Conservation (phyloP, 768 basidiomycete species). For the Lactarius sanguifluus region DNA sequence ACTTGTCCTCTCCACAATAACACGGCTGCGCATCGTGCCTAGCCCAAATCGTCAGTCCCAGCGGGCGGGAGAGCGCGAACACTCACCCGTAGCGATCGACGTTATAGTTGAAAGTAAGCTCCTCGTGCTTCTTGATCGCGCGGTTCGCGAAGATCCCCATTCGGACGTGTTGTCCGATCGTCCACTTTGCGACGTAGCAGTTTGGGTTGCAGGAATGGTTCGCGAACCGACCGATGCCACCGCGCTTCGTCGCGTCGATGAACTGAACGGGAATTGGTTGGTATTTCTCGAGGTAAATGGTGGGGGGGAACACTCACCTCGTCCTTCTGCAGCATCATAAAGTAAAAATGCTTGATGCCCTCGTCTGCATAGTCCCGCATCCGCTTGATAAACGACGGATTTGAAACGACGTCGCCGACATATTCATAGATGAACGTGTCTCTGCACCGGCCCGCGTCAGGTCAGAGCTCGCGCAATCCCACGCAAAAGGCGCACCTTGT, state of each 20-base stretch:
- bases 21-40: constrained; percentile 95
- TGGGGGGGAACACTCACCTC: constrained; percentile 56
- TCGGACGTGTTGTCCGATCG: constrained; percentile 80
- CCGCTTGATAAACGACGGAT: constrained; percentile 82
- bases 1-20: constrained; percentile 94
- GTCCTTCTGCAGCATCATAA: constrained; percentile 99
- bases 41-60: background rate
- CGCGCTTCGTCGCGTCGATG: constrained; percentile 96
- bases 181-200: constrained; percentile 98
- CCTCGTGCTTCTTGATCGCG: constrained; percentile 72
- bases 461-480: background rate
- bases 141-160: constrained; percentile 99
- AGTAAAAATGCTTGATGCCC: constrained; percentile 96
- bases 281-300: background rate
- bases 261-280: constrained; percentile 51
- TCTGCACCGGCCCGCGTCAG: constrained; percentile 42
- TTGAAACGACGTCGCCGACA: constrained; percentile 92
- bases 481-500: constrained; percentile 50
- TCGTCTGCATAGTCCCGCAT: constrained; percentile 93
- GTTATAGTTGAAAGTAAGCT: constrained; percentile 98
- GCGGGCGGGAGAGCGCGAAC: no score
- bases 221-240: constrained; percentile 94
- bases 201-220: constrained; percentile 99
- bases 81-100: constrained; percentile 96
- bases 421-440: constrained; percentile 97